These are phyloP conservation scores for Urochloa ruziziensis DNA, from an alignment of 176 grass and related monocot genomes.

Conservation along the genomic window DNA sequence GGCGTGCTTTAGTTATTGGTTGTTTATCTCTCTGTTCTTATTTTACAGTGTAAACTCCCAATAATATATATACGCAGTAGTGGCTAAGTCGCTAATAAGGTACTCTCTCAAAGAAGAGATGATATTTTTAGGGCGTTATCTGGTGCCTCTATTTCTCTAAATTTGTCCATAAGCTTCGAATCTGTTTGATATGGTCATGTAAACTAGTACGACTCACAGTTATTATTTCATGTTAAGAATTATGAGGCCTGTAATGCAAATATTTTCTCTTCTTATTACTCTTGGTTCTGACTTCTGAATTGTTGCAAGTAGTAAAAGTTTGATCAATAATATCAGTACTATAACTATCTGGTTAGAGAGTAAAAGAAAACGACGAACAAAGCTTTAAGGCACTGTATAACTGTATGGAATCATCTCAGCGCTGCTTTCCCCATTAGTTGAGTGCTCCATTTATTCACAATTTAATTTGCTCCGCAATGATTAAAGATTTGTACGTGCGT, in stretches of 20 bases:
- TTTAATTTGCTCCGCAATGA: background rate
- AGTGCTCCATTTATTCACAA: background rate
- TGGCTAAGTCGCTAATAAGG: background rate
- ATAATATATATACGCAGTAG: background rate
- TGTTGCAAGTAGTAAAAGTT: background rate
- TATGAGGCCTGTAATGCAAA: background rate
- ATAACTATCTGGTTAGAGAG: background rate
- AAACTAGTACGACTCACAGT: background rate
- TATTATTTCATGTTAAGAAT: slow-evolving; percentile 45
- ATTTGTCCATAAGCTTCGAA: background rate
- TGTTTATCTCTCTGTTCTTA: background rate
- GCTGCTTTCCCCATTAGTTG: background rate
- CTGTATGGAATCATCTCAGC: background rate
- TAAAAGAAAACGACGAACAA: background rate
- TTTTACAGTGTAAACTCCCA: background rate
- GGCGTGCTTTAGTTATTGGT: background rate
- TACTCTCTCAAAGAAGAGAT: background rate
- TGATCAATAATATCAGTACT: background rate
- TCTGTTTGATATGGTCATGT: background rate
- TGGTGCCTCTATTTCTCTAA: background rate
- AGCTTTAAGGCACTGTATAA: background rate
- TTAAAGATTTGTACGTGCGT: background rate
- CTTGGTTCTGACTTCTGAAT: background rate
- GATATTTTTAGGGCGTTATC: background rate
- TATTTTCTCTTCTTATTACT: background rate